Evolutionary conservation across 139 green algal genomes (phyloP).

Genomic region (Coelastrella sp.): DNA sequence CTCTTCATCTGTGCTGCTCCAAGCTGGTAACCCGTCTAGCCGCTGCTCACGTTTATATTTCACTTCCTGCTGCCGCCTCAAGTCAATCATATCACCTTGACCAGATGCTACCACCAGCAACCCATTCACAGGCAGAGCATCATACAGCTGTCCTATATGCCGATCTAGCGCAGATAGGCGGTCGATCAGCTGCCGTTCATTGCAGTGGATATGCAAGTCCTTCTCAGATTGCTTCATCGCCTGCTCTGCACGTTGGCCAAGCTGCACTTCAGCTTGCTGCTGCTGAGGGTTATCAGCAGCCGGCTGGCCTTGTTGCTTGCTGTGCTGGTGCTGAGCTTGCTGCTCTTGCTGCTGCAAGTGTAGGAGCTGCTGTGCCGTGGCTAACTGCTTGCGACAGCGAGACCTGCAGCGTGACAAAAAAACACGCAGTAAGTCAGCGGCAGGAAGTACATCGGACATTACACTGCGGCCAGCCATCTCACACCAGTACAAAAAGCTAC

Average conservation of each 20-base stretch:
- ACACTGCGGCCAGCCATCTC: too few species aligned
- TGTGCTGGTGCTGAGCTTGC: slow-evolving; percentile 19
- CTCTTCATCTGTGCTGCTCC: slow-evolving; percentile 62
- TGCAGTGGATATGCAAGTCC: slow-evolving; percentile 10
- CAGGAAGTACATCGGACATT: background rate
- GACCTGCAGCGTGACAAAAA: background rate
- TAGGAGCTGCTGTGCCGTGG: slow-evolving; percentile 2
- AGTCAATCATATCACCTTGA: slow-evolving; percentile 72
- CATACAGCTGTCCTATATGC: slow-evolving; percentile 59
- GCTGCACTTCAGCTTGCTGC: background rate
- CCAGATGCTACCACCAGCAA: slow-evolving; percentile 76
- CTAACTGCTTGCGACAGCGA: background rate
- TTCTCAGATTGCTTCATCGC: slow-evolving; percentile 17
- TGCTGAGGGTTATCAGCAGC: background rate
- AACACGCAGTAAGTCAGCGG: background rate
- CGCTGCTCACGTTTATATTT: slow-evolving; percentile 57
- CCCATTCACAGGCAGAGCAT: slow-evolving; percentile 60
- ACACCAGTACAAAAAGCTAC: too few species aligned
- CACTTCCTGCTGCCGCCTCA: slow-evolving; percentile 64
- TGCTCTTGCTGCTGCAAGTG: slow-evolving; percentile 12
- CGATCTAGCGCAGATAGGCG: slow-evolving; percentile 58
- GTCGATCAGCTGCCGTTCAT: slow-evolving; percentile 14
- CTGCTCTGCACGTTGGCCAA: background rate
- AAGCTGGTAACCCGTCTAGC: slow-evolving; percentile 61
- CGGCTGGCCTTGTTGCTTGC: slow-evolving; percentile 1